Evolutionary conservation across 129 eudicot species (phyloP).

Genomic region (Lactuca saligna): DNA sequence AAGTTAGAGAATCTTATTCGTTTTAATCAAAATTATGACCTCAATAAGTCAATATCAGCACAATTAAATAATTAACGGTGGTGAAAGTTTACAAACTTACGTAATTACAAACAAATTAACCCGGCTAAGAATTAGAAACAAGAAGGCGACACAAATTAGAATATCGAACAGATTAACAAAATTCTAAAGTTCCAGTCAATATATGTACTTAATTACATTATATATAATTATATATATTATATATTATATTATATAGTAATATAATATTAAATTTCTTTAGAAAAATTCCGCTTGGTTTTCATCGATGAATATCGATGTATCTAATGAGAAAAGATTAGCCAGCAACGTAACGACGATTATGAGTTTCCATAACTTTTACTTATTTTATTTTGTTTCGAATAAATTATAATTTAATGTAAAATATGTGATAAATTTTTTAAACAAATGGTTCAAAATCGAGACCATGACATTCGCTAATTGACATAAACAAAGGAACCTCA

Average conservation of each 20-base stretch:
- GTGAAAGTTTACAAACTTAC: neutral
- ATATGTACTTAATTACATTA: neutral
- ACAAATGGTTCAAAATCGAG: conserved; percentile 2
- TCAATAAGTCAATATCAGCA: neutral
- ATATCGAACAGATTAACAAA: conserved; percentile 34
- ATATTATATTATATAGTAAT: neutral
- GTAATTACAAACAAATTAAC: conserved; percentile 11
- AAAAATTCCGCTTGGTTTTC: conserved; percentile 45
- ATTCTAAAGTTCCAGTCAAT: conserved; percentile 43
- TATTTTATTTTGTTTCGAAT: conserved; percentile 10
- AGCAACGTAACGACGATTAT: conserved; percentile 37
- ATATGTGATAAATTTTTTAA: neutral
- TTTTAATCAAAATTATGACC: neutral
- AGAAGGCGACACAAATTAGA: conserved; percentile 53
- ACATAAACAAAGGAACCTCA: conserved; percentile 44
- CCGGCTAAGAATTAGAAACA: conserved; percentile 21
- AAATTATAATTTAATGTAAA: conserved; percentile 1
- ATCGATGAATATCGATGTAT: conserved; percentile 61
- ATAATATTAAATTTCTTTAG: neutral
- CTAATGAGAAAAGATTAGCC: conserved; percentile 44
- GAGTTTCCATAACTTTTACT: conserved; percentile 20
- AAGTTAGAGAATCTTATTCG: neutral
- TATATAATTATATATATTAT: neutral
- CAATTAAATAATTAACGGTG: neutral
- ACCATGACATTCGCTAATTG: conserved; percentile 47